A percentile compares a stretch with the other conserved stretches of the same genome.
phyloP scores from a whole-genome alignment of 192 early-diverging fungal genomes.

The Coemansia sp. region DNA sequence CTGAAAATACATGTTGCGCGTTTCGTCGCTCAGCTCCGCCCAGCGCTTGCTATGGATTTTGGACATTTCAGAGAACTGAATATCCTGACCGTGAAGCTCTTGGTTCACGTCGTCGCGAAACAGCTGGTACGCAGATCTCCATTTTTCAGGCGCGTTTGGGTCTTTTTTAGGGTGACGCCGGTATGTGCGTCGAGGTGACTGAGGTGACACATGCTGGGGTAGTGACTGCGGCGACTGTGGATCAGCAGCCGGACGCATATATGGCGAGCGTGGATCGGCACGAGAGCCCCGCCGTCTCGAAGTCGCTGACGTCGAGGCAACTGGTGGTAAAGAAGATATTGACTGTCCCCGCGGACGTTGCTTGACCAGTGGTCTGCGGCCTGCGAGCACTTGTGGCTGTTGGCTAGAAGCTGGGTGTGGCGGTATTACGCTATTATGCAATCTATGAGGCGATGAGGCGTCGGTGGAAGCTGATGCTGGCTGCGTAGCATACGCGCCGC shows the following conservation, averaged over 20 bases:
- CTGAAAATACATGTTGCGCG: constrained; percentile 29
- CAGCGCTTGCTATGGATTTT: constrained; percentile 52
- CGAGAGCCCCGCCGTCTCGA: constrained; percentile 31
- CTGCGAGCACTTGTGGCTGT: constrained; percentile 9
- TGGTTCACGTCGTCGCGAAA: constrained; percentile 53
- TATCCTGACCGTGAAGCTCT: constrained; percentile 41
- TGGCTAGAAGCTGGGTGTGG: constrained; percentile 12
- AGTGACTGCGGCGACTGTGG: constrained; percentile 20
- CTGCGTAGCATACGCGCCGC: neutral
- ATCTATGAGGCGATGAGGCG: constrained; percentile 19
- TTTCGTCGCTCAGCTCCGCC: constrained; percentile 32
- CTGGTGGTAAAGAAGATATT: constrained; percentile 23
- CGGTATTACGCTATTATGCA: neutral
- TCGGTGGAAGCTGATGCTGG: constrained; percentile 27
- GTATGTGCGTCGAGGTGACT: constrained; percentile 40
- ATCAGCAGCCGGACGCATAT: constrained; percentile 16
- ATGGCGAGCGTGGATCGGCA: constrained; percentile 28
- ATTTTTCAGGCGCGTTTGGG: constrained; percentile 49
- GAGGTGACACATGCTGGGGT: constrained; percentile 13
- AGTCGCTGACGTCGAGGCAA: constrained; percentile 8
- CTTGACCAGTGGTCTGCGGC: constrained; percentile 12
- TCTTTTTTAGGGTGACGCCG: constrained; percentile 53
- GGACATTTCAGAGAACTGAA: constrained; percentile 53
- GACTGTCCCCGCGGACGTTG: constrained; percentile 42
- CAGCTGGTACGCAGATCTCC: constrained; percentile 55